A percentile compares a stretch with the other conserved stretches of the same genome.
Conservation (phyloP, 768 basidiomycete species). For the Suillus placidus region DNA sequence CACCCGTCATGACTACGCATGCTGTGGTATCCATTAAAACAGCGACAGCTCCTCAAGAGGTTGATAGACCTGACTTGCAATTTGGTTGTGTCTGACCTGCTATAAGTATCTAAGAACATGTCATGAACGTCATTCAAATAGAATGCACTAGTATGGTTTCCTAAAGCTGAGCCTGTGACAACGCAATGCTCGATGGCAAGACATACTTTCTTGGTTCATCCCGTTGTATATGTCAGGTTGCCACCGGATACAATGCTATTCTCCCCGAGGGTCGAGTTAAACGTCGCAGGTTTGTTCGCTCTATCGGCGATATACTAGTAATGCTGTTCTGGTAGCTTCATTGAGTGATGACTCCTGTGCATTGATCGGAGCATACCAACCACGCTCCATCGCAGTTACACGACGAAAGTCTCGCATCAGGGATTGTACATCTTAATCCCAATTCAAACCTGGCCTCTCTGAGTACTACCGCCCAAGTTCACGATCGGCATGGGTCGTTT, state of each 20-base stretch:
- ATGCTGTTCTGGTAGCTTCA: background rate
- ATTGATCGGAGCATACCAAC: background rate
- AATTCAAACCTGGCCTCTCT: background rate
- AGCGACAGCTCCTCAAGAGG: background rate
- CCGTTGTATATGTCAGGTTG: background rate
- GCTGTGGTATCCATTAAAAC: background rate
- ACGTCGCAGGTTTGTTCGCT: background rate
- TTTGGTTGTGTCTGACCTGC: background rate
- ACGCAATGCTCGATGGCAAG: background rate
- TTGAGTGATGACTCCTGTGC: background rate
- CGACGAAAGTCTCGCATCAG: background rate
- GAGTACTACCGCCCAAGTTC: conserved; percentile 23
- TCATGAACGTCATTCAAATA: background rate
- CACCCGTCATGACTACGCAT: background rate
- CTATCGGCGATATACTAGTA: no score
- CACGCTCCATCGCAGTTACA: background rate
- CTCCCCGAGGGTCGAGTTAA: background rate
- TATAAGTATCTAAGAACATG: background rate
- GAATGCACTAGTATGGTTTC: background rate
- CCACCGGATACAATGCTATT: background rate
- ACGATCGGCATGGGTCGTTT: conserved; percentile 81
- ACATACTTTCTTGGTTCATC: background rate
- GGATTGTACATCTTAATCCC: background rate
- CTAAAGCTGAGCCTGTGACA: background rate
- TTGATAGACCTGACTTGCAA: background rate